Conservation (phyloP, 2,329 filamentous ascomycete genomes). For the Ophiosphaerella herpotricha region DNA sequence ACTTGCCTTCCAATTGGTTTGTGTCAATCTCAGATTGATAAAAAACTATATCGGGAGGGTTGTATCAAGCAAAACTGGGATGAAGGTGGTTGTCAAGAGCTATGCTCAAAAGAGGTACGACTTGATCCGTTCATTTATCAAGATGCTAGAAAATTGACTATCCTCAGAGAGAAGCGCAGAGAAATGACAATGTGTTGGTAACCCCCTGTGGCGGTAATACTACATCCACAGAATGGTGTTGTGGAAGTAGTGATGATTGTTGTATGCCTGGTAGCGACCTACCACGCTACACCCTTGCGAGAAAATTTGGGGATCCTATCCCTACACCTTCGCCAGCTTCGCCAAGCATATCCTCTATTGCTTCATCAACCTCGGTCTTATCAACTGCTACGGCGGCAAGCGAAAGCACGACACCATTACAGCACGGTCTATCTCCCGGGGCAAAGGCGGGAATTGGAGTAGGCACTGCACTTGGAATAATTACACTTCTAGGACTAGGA, state of each 20-base stretch:
- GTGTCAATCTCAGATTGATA: neutral
- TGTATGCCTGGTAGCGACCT: neutral
- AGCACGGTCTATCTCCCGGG: neutral
- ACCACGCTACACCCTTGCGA: constrained; percentile 6
- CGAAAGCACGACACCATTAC: neutral
- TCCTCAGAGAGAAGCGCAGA: neutral
- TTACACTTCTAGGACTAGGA: constrained; percentile 6
- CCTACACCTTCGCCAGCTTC: neutral
- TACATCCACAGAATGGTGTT: constrained; percentile 1
- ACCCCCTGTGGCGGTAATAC: constrained; percentile 3
- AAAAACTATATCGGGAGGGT: constrained; percentile 9
- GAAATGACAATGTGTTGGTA: neutral
- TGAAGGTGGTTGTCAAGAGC: constrained; percentile 12
- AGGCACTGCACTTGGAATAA: constrained; percentile 3
- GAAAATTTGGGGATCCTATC: constrained; percentile 10
- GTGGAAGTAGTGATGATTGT: constrained; percentile 1
- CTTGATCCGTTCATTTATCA: neutral
- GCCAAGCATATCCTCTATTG: neutral
- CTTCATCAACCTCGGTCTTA: too few relatives aligned
- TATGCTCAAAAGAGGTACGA: constrained; percentile 12
- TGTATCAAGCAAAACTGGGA: constrained; percentile 10
- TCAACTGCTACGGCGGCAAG: neutral
- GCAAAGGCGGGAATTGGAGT: constrained; percentile 9
- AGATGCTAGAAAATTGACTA: neutral
- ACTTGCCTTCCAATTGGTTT: constrained; percentile 5